Percentiles rank a stretch among this genome's conserved stretches.
phyloP scores from a whole-genome alignment of 768 basidiomycete species.

The Tulasnella sp. region DNA sequence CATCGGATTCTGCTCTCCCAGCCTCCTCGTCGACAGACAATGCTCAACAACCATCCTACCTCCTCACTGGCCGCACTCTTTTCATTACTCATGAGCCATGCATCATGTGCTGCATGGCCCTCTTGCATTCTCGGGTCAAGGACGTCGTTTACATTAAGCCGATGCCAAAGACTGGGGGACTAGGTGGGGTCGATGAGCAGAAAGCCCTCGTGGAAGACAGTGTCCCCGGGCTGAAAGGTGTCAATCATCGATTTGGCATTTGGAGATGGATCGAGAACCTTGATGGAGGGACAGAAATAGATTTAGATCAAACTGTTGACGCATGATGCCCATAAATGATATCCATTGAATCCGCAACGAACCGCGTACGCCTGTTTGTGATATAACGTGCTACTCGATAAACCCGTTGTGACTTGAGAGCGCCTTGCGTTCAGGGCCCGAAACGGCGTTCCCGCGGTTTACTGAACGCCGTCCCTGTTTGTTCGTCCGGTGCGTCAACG shows the following conservation, averaged over 20 bases:
- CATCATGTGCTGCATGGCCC: constrained; percentile 96
- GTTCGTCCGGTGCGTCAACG: background rate
- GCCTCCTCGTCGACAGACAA: background rate
- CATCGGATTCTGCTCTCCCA: constrained; percentile 36
- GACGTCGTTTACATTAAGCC: constrained; percentile 69
- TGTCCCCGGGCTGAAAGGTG: constrained; percentile 76
- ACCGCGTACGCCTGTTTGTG: too few species aligned
- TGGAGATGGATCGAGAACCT: constrained; percentile 56
- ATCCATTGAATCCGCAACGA: background rate
- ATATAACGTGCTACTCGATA: too few species aligned
- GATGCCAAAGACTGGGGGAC: constrained; percentile 82
- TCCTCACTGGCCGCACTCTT: constrained; percentile 79
- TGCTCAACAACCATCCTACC: constrained; percentile 52
- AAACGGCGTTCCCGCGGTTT: background rate
- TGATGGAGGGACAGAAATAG: background rate
- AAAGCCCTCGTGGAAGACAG: constrained; percentile 39
- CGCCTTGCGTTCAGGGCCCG: too few species aligned
- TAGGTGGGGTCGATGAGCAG: constrained; percentile 53
- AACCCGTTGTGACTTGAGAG: too few species aligned
- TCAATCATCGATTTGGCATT: constrained; percentile 88
- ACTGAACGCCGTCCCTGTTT: background rate
- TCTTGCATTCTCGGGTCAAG: constrained; percentile 92
- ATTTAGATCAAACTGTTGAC: background rate
- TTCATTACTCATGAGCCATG: constrained; percentile 98
- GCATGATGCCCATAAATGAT: background rate